Base-by-base conservation (phyloP, 1,139 yeast genomes). In the Pneumocystis carinii region DNA sequence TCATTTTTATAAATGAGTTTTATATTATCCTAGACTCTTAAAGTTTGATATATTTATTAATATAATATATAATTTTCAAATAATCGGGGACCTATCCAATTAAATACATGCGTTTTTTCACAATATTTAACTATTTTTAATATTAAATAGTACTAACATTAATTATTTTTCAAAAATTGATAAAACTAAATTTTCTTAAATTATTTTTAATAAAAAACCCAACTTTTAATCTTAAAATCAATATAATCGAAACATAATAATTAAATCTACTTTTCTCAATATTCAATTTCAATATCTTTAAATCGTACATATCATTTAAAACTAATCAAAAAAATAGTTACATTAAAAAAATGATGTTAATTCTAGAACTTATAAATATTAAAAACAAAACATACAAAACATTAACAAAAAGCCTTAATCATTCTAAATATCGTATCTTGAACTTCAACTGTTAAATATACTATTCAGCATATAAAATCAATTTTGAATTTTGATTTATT, bases 401-500 rank as follows among this genome's bases (percentile, higher is more conserved):
- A 24, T 24, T 7, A 48, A 19, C 27, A 48, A 24, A 32, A 41
- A 24, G 6, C 32, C 29, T 10, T 48, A 24, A 48, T 48, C 32
- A 48, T 24, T 48, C 27, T 48, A 48, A 24, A 48, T 24, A 24
- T 24, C 32, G 24, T 48, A 48, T 48, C 55, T 32, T 48, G 27
- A 48, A 48, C 6, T 48, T 37, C 39, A 37, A 37, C 8, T 6
- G 14, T 24, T 24, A 48, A 48, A 24, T 24, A 24, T 24, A 48
- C 27, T 48, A 48, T 48, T 48, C 55, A 48, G 15, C 59, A 39
- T 57, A 57, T 24, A 57, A 24, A 14, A 57, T 32, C 38, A 57
- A 57, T 57, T 57, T 57, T 19, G 59, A 57, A 19, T 57, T 57
- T 19, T 39, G 37, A 37, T 57, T 57, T 37, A 39, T 39, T 57